Evolutionary conservation across 306 rosid genomes (phyloP).

Genomic region (Myrica gale): DNA sequence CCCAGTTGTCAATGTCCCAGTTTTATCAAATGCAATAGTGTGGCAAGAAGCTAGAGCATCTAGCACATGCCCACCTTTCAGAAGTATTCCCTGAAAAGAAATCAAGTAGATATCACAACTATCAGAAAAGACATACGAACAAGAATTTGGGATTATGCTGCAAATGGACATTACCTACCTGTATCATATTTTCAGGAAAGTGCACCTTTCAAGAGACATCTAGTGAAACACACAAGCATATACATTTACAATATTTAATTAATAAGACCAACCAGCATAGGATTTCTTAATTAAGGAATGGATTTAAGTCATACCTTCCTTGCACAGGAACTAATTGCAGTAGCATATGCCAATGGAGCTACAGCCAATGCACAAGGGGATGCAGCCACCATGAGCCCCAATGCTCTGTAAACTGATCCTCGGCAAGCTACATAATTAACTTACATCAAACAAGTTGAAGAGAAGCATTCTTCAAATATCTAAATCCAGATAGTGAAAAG

Average conservation of each 20-base stretch:
- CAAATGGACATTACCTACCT: not conserved
- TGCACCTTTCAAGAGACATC: not conserved
- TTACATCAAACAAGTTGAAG: constrained; percentile 37
- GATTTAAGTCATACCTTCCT: constrained; percentile 56
- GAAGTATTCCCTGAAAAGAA: constrained; percentile 74
- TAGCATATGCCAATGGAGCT: constrained; percentile 95
- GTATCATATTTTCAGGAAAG: not conserved
- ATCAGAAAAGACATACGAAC: constrained; percentile 11
- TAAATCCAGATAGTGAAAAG: not conserved
- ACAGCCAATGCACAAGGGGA: constrained; percentile 99
- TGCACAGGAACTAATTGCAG: constrained; percentile 93
- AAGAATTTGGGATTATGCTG: constrained; percentile 1
- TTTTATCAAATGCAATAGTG: constrained; percentile 95
- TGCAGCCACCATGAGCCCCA: constrained; percentile 98
- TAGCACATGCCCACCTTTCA: constrained; percentile 93
- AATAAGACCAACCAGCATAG: not conserved
- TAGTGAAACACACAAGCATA: not conserved
- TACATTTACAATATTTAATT: not conserved
- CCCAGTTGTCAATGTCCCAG: constrained; percentile 97
- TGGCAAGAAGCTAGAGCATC: constrained; percentile 94
- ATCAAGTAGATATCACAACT: constrained; percentile 18
- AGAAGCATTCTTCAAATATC: not conserved
- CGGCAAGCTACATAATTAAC: constrained; percentile 70
- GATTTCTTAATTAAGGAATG: not conserved
- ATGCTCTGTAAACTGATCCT: constrained; percentile 93